Base-by-base conservation (phyloP, 2,329 filamentous ascomycete genomes). In the Aspergillus carbonarius region DNA sequence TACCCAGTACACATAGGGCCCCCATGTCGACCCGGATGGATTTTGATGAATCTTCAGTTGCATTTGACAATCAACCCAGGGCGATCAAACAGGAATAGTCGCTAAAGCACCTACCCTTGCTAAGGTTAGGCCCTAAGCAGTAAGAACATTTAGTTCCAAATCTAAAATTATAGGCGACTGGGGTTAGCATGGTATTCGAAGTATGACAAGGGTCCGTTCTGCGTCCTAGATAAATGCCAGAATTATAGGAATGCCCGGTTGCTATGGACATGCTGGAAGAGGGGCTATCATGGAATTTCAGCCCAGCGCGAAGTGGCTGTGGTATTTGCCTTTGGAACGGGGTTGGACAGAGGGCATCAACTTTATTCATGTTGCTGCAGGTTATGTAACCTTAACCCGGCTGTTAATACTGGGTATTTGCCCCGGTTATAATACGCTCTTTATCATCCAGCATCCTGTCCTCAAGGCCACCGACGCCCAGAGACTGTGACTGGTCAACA, bases 331-430 rank as follows among this genome's bases (percentile, higher is more conserved):
- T 48, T 27, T n/a, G 17, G 9, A 17, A 35, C 47, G 8, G 47
- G 47, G 48, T 51, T 20, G 32, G 17, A 37, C 48, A 35, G 17
- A 35, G 15, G 23, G 48, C 48, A 51, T 51, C 48, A 51, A 51
- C 48, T 51, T 51, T 37, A 51, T 51, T 51, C 48, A 32, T 32
- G 34, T n/a, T 37, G 48, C 48, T 51, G 48, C 48, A 51, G 30
- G 48, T 51, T 35, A 51, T 51, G 48, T 51, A 51, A 51, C 30
- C 30, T 51, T 48, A 48, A 17, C 25, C 44, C 12, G 44, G 44
- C 23, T 17, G n/a, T 40, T 18, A 40, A 27, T 48, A 48, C 23
- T 30, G 12, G 23, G 44, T 17, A 48, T 17, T 17, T 48, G 44
- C 44, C 44, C 25, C 25, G 44, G 32, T 48, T 32, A 48, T 48